Evolutionary conservation across 2,329 filamentous ascomycete species (phyloP).

Genomic region (Aureobasidium pullulans): DNA sequence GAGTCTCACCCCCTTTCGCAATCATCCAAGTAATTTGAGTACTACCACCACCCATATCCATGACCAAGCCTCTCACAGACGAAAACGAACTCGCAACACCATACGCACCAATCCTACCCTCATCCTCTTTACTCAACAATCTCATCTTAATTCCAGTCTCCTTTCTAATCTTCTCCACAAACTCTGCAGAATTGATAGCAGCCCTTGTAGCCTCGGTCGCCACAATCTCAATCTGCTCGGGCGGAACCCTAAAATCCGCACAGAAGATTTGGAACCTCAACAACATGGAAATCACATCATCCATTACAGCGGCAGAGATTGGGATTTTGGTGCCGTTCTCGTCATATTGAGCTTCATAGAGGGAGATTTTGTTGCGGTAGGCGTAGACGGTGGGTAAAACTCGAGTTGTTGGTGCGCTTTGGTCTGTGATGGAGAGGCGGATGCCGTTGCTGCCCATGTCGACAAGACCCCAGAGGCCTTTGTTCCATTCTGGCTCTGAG

Average conservation of each 20-base stretch:
- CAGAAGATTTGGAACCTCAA: constrained; percentile 63
- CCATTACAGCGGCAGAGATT: constrained; percentile 51
- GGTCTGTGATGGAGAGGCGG: constrained; percentile 75
- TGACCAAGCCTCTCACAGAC: constrained; percentile 62
- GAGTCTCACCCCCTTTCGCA: constrained; percentile 40
- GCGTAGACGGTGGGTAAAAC: constrained; percentile 68
- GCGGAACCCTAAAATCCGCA: constrained; percentile 56
- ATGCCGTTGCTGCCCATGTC: constrained; percentile 61
- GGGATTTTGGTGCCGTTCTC: constrained; percentile 33
- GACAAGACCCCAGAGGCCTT: constrained; percentile 14
- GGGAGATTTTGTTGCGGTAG: constrained; percentile 68
- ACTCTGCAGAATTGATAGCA: constrained; percentile 61
- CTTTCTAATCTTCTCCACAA: constrained; percentile 54
- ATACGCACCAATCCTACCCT: constrained; percentile 71
- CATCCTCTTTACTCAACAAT: constrained; percentile 65
- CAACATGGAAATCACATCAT: constrained; percentile 55
- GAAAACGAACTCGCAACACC: constrained; percentile 67
- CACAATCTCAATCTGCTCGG: constrained; percentile 59
- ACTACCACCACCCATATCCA: constrained; percentile 71
- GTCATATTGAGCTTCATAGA: constrained; percentile 63
- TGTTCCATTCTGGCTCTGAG: constrained; percentile 13
- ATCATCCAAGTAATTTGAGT: constrained; percentile 59
- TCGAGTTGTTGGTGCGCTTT: constrained; percentile 58
- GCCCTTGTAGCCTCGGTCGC: constrained; percentile 80
- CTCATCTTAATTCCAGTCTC: constrained; percentile 58